Percentiles rank a stretch among this genome's conserved stretches.
Evolutionary conservation across 805 yeast species (phyloP).

Genomic region (Ogataea parapolymorpha): DNA sequence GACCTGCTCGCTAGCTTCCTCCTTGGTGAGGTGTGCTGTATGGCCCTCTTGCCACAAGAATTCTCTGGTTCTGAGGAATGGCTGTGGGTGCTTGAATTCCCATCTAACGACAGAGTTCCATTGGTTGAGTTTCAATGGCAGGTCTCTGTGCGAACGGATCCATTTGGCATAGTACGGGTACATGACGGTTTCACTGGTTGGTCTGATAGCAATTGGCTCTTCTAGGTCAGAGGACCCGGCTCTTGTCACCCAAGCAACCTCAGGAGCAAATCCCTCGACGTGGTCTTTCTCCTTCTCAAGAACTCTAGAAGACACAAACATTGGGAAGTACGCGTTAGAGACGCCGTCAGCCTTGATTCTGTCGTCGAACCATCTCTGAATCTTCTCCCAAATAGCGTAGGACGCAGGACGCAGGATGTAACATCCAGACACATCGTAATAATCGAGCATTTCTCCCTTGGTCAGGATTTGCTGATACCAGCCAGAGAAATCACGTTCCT

Average conservation of each 20-base stretch:
- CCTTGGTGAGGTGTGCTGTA: conserved; percentile 87
- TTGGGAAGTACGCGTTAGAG: conserved; percentile 94
- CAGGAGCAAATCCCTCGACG: conserved; percentile 98
- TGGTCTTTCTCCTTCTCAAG: conserved; percentile 98
- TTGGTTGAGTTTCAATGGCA: conserved; percentile 94
- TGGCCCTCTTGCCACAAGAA: conserved; percentile 99
- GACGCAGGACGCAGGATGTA: conserved; percentile 96
- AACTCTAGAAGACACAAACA: conserved; percentile 92
- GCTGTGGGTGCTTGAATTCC: conserved; percentile 99
- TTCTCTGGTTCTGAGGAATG: conserved; percentile 97
- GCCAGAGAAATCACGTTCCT: conserved; percentile 85
- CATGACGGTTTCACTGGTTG: conserved; percentile 99
- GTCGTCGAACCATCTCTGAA: conserved; percentile 81
- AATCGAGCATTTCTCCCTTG: conserved; percentile 97
- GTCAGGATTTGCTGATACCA: conserved; percentile 97
- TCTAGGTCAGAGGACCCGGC: conserved; percentile 95
- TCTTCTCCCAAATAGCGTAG: conserved; percentile 89
- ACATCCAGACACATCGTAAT: conserved; percentile 98
- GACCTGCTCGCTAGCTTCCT: conserved; percentile 82
- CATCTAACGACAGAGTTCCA: conserved; percentile 99
- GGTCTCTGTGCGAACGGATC: conserved; percentile 97
- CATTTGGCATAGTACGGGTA: conserved; percentile 99
- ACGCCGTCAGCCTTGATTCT: conserved; percentile 87
- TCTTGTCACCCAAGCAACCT: conserved; percentile 98
- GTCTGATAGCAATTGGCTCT: conserved; percentile 98